Conservation (phyloP, 331 rosid genomes). For the Rosa hybrid region DNA sequence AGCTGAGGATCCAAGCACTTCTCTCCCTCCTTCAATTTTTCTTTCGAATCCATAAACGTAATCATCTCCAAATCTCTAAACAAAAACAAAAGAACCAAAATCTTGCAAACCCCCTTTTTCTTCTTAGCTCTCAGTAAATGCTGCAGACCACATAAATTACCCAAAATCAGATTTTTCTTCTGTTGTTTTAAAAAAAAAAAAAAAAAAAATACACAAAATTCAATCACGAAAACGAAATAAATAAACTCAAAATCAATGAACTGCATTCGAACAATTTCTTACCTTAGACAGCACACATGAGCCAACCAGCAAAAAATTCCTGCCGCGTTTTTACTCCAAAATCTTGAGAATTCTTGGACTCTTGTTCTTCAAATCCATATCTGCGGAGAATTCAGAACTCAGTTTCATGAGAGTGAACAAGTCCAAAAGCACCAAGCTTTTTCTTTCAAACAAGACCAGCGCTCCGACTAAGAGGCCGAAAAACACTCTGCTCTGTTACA, state of each 20-base stretch:
- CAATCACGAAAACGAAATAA: not conserved
- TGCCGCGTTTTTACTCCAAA: slow-evolving; percentile 37
- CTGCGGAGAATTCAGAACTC: slow-evolving; percentile 1
- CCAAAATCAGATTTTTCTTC: slow-evolving; percentile 20
- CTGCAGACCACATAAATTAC: slow-evolving; percentile 14
- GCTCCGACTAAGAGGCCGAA: not conserved
- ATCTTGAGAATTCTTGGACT: slow-evolving; percentile 9
- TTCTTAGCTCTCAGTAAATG: not conserved
- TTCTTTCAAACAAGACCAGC: not conserved
- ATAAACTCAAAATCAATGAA: slow-evolving; percentile 5
- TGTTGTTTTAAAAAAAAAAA: too few relatives aligned
- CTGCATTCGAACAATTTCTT: slow-evolving; percentile 34
- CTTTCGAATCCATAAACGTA: slow-evolving; percentile 85
- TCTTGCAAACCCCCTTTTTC: not conserved
- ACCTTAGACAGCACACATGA: slow-evolving; percentile 45
- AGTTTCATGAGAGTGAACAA: slow-evolving; percentile 6
- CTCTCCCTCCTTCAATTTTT: slow-evolving; percentile 63
- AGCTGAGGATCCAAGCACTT: slow-evolving; percentile 78
- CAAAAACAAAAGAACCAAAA: not conserved
- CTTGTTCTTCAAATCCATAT: slow-evolving; percentile 14
- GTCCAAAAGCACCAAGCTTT: slow-evolving; percentile 22
- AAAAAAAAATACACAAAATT: not conserved
- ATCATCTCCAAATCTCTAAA: slow-evolving; percentile 50
- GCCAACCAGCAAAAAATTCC: slow-evolving; percentile 22
- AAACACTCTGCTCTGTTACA: slow-evolving; percentile 13